Percentiles rank a stretch among this genome's conserved stretches.
phyloP scores from a whole-genome alignment of 441 rosid species.

The Populus hybrid region DNA sequence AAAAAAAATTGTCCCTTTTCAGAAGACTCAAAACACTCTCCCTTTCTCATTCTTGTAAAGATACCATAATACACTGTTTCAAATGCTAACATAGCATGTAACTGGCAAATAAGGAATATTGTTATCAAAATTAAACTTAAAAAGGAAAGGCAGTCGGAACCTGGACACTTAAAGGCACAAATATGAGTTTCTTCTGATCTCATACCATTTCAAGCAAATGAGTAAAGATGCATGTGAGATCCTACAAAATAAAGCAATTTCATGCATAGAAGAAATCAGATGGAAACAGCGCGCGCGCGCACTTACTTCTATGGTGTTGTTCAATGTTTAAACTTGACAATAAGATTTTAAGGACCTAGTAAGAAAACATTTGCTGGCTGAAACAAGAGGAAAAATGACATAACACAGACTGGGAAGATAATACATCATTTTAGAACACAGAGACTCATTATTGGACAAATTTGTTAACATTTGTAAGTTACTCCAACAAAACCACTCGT shows the following conservation, averaged over 20 bases:
- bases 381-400: neutral
- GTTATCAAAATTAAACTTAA: neutral
- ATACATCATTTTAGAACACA: neutral
- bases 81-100: neutral
- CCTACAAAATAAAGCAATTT: neutral
- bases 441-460: neutral
- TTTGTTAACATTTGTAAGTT: neutral
- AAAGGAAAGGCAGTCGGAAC: neutral
- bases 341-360: neutral
- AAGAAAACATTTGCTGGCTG: neutral
- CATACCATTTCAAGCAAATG: neutral
- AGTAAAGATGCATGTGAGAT: neutral
- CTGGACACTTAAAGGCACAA: neutral
- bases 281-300: neutral
- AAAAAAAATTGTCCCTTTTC: neutral
- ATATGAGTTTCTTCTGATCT: neutral
- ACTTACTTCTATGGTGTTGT: too few species aligned
- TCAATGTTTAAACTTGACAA: neutral
- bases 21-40: neutral
- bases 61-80: neutral
- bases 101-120: neutral
- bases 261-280: neutral
- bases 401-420: neutral
- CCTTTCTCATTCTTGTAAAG: neutral
- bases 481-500: neutral